Evolutionary conservation across 805 yeast species (phyloP), one percentile per base, ranked within the genome.

Genomic region (Candida montana): DNA sequence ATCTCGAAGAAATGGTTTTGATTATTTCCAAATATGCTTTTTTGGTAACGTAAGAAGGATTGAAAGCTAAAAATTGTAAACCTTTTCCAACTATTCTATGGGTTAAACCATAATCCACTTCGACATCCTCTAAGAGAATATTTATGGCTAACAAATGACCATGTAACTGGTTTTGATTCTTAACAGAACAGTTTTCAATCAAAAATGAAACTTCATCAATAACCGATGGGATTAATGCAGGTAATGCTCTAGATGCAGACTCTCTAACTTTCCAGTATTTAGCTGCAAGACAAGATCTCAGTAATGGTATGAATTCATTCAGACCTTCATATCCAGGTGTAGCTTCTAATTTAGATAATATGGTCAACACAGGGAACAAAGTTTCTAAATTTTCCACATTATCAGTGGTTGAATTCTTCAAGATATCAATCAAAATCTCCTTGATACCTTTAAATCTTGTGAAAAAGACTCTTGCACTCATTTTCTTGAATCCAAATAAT

Each of bases 251-350:
- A 0, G 96, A 86, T 0, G 95, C 84, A 76, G 86, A 75, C 55
- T 90, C 96, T 47, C 99, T 72, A 8, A 93, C 72, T 52, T 88
- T 88, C 96, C 96, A 91, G 41, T 71, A 66, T 33, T 61, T 61
- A 45, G 77, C 74, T 1, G 65, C 64, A 24, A 90, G 62, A 47
- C 82, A 71, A 16, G 53, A 39, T 20, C 66, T 50, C 13, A 86
- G 62, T 17, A 74, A 58, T 0, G 71, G 70, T 36, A 67, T 62
- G 52, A 88, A 83, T 6, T 67, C 76, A 7, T 61, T 62, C 37
- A 83, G 55, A 0, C 77, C 81, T 33, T 65, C 67, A 43, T 72
- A 71, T 0, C 76, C 78, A 3, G 75, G 71, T 0, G 81, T 75
- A 6, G 79, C 75, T 41, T 82, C 82, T 40, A 91, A 58, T 38